Conservation (phyloP, 768 basidiomycete genomes). For the Tricholoma terreum region DNA sequence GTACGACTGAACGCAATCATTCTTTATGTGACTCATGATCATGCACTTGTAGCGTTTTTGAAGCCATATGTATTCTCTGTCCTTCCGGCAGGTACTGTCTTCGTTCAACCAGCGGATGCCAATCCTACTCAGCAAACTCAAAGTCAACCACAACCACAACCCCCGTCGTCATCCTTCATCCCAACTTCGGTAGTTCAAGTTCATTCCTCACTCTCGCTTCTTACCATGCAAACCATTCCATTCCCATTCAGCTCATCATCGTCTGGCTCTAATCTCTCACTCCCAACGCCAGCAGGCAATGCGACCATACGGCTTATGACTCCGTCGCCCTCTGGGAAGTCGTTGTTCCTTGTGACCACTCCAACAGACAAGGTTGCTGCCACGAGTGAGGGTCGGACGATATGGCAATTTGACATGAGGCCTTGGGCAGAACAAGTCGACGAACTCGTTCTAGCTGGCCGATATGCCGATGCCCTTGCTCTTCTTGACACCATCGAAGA, state of each 20-base stretch:
- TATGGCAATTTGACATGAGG: constrained; percentile 75
- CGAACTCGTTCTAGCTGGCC: constrained; percentile 66
- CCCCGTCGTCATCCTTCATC: constrained; percentile 35
- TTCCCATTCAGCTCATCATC: constrained; percentile 54
- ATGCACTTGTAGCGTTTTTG: constrained; percentile 50
- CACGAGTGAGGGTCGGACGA: constrained; percentile 64
- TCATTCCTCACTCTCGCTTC: constrained; percentile 65
- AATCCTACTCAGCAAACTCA: constrained; percentile 21
- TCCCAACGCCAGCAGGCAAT: constrained; percentile 31
- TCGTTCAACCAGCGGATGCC: constrained; percentile 17
- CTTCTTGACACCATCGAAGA: constrained; percentile 70
- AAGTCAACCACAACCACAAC: constrained; percentile 12
- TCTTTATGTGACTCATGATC: not conserved
- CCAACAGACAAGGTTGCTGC: constrained; percentile 70
- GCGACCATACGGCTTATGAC: constrained; percentile 65
- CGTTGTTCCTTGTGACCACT: constrained; percentile 64
- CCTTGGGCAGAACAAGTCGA: constrained; percentile 82
- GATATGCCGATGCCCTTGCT: constrained; percentile 77
- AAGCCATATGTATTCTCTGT: constrained; percentile 78
- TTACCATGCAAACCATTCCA: constrained; percentile 55
- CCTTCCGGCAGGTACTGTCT: constrained; percentile 64
- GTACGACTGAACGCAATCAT: constrained; percentile 29
- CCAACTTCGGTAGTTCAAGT: constrained; percentile 66
- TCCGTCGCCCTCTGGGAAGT: constrained; percentile 47
- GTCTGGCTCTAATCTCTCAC: constrained; percentile 21